Percentiles rank a stretch among this genome's conserved stretches.
Conservation (phyloP, 2,329 filamentous ascomycete species). For the Ceratocystis smalleyi region DNA sequence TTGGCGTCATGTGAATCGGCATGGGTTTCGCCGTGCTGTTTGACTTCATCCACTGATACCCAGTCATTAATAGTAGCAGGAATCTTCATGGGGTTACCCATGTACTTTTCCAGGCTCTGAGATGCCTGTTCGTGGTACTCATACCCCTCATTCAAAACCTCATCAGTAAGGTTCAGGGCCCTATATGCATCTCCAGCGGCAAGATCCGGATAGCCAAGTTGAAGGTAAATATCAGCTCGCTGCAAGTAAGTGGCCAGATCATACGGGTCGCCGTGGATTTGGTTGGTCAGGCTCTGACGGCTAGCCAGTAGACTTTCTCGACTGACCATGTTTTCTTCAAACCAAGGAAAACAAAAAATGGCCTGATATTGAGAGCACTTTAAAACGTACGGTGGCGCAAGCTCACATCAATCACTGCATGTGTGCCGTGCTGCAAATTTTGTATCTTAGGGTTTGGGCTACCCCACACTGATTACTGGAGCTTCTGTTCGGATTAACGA, state of each 20-base stretch:
- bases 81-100: constrained; percentile 22
- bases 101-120: constrained; percentile 32
- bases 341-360: background rate
- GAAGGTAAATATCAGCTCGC: constrained; percentile 54
- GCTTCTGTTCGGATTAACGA: too few relatives aligned
- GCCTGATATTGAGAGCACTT: too few relatives aligned
- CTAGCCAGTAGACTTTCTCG: constrained; percentile 32
- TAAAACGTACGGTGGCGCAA: too few relatives aligned
- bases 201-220: constrained; percentile 75
- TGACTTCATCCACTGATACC: constrained; percentile 24
- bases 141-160: constrained; percentile 59
- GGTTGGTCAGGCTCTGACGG: constrained; percentile 42
- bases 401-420: too few relatives aligned
- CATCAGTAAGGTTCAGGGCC: constrained; percentile 73
- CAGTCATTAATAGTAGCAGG: constrained; percentile 34
- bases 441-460: too few relatives aligned
- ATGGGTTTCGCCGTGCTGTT: background rate
- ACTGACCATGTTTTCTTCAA: background rate
- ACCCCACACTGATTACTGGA: too few relatives aligned
- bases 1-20: background rate
- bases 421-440: constrained; percentile 14
- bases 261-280: constrained; percentile 38
- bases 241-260: constrained; percentile 50
- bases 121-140: constrained; percentile 62
- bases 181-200: constrained; percentile 81